Evolutionary conservation across 106 monocot species (phyloP), one percentile per base, ranked within the genome.

Genomic region (Acorus gramineus): DNA sequence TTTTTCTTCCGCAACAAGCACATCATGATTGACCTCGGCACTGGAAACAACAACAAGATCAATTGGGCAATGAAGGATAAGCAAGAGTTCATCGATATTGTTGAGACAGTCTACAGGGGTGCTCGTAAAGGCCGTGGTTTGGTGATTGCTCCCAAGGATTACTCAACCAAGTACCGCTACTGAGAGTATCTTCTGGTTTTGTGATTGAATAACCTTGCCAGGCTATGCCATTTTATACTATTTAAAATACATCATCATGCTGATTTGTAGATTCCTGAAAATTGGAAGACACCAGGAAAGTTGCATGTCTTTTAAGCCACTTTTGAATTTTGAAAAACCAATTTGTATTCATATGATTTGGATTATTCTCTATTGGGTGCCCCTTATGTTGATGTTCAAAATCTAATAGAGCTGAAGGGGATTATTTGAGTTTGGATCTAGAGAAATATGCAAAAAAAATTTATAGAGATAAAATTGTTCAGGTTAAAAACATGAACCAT

Each of bases 21-120:
- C 50, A 89, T 89, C 65, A 84, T 89, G 89, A 85, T 89, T 44
- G 89, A 89, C 69, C 81, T 89, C 49, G 89, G 89, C 7, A 89
- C 89, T 3, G 89, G 89, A 14, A 89, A 89, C 81, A 89, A 89
- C 68, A 89, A 89, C 79, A 89, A 89, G 81, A 89, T 89, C 57
- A 89, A 89, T 61, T 89, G 89, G 89, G 89, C 89, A 2, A 52
- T 89, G 45, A 89, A 89, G 75, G 85, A 85, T 66, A 89, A 89
- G 69, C 84, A 89, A 72, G 89, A 89, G 64, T 89, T 89, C 71
- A 82, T 85, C 12, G 89, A 89, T 71, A 89, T 89, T 10, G 64
- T 89, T 11, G 89, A 89, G 81, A 89, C 89, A 2, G 81, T 89
- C 6, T 89, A 84, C 59, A 57, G 89, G 12, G 89, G 89, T 0